Conservation (phyloP, 2,329 filamentous ascomycete species). For the Colletotrichum plurivorum region DNA sequence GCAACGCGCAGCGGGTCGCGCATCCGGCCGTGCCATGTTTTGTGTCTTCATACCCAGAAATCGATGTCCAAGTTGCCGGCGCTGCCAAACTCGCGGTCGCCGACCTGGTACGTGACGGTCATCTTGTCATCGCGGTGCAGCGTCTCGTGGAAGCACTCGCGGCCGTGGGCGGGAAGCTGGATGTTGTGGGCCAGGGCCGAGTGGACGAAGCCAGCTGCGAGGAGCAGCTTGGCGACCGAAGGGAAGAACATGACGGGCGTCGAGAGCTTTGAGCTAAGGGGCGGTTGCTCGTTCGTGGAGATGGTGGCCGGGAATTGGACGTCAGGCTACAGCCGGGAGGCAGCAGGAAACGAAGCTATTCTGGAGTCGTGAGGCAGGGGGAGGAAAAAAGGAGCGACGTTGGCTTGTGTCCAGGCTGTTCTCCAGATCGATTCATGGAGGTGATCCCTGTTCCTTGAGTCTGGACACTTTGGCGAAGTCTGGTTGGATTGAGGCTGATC, state of each 20-base stretch:
- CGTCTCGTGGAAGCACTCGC: slow-evolving; percentile 97
- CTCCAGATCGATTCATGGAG: slow-evolving; percentile 36
- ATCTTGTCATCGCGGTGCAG: slow-evolving; percentile 96
- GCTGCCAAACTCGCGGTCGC: slow-evolving; percentile 94
- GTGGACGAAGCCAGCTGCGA: slow-evolving; percentile 62
- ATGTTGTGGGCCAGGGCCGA: slow-evolving; percentile 91
- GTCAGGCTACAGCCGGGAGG: slow-evolving; percentile 24
- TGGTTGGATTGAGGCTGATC: slow-evolving; percentile 40
- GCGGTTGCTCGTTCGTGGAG: slow-evolving; percentile 23
- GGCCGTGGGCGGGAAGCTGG: slow-evolving; percentile 90
- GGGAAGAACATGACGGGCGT: slow-evolving; percentile 58
- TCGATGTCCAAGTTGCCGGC: slow-evolving; percentile 97
- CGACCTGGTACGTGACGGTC: slow-evolving; percentile 98
- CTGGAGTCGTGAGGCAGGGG: slow-evolving; percentile 27
- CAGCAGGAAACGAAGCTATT: slow-evolving; percentile 22
- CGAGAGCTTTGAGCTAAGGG: slow-evolving; percentile 30
- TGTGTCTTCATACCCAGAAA: slow-evolving; percentile 82
- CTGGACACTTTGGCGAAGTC: slow-evolving; percentile 42
- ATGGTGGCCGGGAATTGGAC: slow-evolving; percentile 3
- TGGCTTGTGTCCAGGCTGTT: slow-evolving; percentile 40
- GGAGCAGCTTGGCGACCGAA: slow-evolving; percentile 59
- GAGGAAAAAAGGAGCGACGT: slow-evolving; percentile 34
- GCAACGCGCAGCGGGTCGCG: not conserved
- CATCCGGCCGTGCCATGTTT: not conserved
- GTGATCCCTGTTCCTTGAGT: slow-evolving; percentile 40